Evolutionary conservation across 495 filamentous ascomycete genomes (phyloP).

Genomic region (Hypoxylon lienhwacheense): DNA sequence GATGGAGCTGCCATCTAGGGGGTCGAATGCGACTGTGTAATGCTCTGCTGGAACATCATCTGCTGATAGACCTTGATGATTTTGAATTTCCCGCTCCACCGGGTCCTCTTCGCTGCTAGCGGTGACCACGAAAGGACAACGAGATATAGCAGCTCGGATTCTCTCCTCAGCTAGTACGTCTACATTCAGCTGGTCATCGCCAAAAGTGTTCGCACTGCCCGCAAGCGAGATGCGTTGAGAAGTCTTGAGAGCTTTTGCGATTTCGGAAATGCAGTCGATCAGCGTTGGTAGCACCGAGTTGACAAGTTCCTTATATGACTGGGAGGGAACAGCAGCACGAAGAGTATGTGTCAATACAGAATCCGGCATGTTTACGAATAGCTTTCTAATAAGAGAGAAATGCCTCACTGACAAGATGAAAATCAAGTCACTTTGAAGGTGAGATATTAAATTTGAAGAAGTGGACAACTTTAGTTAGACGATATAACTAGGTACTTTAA

Average conservation of each 20-base stretch:
- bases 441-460: no score
- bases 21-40: conserved; percentile 60
- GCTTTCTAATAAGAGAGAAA: not conserved
- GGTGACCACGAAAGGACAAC: conserved; percentile 46
- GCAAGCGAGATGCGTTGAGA: conserved; percentile 45
- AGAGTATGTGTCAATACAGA: conserved; percentile 1
- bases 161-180: conserved; percentile 53
- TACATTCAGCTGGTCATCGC: conserved; percentile 60
- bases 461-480: no score
- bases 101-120: conserved; percentile 59
- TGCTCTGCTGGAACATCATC: conserved; percentile 36
- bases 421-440: not conserved
- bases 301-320: conserved; percentile 4
- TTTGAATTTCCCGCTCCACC: conserved; percentile 38
- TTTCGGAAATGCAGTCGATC: conserved; percentile 16
- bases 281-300: conserved; percentile 25
- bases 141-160: conserved; percentile 46
- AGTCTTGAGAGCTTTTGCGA: conserved; percentile 9
- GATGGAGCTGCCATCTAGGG: conserved; percentile 57
- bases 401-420: not conserved
- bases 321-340: conserved; percentile 4
- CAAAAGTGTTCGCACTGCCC: conserved; percentile 54
- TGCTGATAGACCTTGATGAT: not conserved
- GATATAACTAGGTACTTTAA: no score
- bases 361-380: conserved; percentile 9